Evolutionary conservation across 2,329 filamentous ascomycete genomes (phyloP).

Genomic region (Cercospora zeae-maydis): DNA sequence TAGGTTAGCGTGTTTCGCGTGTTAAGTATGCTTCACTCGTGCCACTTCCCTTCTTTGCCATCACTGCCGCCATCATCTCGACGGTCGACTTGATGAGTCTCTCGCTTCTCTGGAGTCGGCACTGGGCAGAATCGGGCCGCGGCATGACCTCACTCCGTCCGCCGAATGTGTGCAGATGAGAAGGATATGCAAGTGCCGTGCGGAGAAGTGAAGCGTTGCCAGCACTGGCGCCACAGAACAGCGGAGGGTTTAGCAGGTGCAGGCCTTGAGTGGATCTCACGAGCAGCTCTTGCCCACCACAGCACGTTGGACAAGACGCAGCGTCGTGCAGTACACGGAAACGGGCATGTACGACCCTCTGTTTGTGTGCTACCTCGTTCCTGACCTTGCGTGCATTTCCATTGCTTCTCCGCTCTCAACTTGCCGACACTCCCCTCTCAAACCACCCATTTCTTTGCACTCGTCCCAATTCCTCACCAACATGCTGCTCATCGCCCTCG

Average conservation of each 20-base stretch:
- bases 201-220: background rate
- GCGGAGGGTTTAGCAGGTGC: background rate
- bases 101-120: background rate
- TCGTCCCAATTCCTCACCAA: background rate
- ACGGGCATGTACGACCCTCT: background rate
- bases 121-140: background rate
- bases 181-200: background rate
- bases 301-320: background rate
- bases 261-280: background rate
- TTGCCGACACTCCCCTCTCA: background rate
- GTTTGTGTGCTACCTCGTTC: background rate
- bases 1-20: background rate
- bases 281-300: slow-evolving; percentile 1
- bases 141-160: background rate
- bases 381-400: background rate
- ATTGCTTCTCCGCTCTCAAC: background rate
- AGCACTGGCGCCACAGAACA: background rate
- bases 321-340: background rate
- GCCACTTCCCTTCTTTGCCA: background rate
- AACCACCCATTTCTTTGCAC: background rate
- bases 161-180: background rate
- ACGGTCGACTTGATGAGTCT: background rate
- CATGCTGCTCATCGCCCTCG: slow-evolving; percentile 21
- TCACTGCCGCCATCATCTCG: background rate
- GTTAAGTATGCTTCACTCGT: background rate